Conservation (phyloP, 2,329 filamentous ascomycete species). For the Macrophomina tecta region DNA sequence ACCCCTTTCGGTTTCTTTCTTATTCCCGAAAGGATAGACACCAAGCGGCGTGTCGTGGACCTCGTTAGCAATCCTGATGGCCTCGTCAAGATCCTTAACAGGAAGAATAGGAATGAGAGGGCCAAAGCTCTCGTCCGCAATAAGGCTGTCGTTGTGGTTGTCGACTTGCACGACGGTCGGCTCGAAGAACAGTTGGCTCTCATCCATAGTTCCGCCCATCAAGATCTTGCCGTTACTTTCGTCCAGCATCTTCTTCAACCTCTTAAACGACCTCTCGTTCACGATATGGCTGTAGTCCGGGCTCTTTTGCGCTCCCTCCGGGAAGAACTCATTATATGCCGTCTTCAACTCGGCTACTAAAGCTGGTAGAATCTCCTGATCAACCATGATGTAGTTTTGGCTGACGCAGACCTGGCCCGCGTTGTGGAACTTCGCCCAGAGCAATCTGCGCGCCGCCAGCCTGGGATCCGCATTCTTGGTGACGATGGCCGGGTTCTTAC, state of each 20-base stretch:
- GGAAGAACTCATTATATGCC: slow-evolving; percentile 79
- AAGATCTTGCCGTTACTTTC: slow-evolving; percentile 81
- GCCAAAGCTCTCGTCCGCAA: slow-evolving; percentile 87
- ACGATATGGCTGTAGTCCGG: slow-evolving; percentile 81
- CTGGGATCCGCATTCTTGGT: slow-evolving; percentile 81
- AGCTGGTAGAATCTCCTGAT: slow-evolving; percentile 71
- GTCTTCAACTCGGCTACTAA: slow-evolving; percentile 78
- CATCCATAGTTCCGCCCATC: slow-evolving; percentile 83
- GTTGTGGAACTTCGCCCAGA: slow-evolving; percentile 89
- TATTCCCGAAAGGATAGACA: slow-evolving; percentile 84
- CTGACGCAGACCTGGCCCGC: slow-evolving; percentile 91
- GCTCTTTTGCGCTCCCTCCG: slow-evolving; percentile 77
- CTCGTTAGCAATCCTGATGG: slow-evolving; percentile 79
- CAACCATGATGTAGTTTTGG: slow-evolving; percentile 89
- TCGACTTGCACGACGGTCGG: slow-evolving; percentile 90
- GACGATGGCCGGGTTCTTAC: slow-evolving; percentile 88
- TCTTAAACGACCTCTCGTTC: slow-evolving; percentile 78
- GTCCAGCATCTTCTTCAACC: slow-evolving; percentile 92
- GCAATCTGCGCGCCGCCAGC: slow-evolving; percentile 79
- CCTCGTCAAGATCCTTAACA: slow-evolving; percentile 80
- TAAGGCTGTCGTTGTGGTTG: slow-evolving; percentile 75
- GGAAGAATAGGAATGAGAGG: slow-evolving; percentile 87
- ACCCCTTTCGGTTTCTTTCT: slow-evolving; percentile 77
- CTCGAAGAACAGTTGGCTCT: slow-evolving; percentile 81
- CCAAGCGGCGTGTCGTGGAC: slow-evolving; percentile 84